Percentiles rank a stretch among this genome's conserved stretches.
phyloP scores from a whole-genome alignment of 305 asterid species.

The Fraxinus paxiana region DNA sequence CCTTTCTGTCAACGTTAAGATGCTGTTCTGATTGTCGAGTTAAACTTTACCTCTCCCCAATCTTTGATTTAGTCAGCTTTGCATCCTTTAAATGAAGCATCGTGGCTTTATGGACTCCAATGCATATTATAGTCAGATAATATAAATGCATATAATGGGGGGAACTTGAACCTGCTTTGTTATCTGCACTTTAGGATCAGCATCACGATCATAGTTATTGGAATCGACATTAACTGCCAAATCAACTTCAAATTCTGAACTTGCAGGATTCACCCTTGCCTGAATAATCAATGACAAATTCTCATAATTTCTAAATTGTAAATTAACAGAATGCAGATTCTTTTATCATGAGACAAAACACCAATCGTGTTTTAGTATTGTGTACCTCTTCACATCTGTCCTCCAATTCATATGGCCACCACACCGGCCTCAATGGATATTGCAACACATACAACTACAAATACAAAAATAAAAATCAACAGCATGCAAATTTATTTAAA shows the following conservation, averaged over 20 bases:
- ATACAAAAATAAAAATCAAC: not conserved
- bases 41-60: not conserved
- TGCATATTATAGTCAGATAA: not conserved
- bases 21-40: not conserved
- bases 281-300: conserved; percentile 24
- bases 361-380: not conserved
- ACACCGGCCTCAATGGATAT: conserved; percentile 62
- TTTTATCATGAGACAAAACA: conserved; percentile 4
- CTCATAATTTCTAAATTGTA: conserved; percentile 7
- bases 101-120: not conserved
- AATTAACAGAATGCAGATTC: not conserved
- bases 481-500: not conserved
- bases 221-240: conserved; percentile 56
- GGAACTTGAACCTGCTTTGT: conserved; percentile 48
- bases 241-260: conserved; percentile 66
- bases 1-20: conserved; percentile 5
- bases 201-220: conserved; percentile 51
- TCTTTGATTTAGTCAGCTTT: not conserved
- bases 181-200: conserved; percentile 37
- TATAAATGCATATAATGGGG: not conserved
- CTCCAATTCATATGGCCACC: conserved; percentile 84
- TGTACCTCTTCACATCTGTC: conserved; percentile 66
- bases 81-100: not conserved
- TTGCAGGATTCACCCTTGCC: conserved; percentile 68
- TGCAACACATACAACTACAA: conserved; percentile 67